Percentiles rank a stretch among this genome's conserved stretches.
Conservation (phyloP, 2,329 filamentous ascomycete genomes). For the Aspergillus neoniger region DNA sequence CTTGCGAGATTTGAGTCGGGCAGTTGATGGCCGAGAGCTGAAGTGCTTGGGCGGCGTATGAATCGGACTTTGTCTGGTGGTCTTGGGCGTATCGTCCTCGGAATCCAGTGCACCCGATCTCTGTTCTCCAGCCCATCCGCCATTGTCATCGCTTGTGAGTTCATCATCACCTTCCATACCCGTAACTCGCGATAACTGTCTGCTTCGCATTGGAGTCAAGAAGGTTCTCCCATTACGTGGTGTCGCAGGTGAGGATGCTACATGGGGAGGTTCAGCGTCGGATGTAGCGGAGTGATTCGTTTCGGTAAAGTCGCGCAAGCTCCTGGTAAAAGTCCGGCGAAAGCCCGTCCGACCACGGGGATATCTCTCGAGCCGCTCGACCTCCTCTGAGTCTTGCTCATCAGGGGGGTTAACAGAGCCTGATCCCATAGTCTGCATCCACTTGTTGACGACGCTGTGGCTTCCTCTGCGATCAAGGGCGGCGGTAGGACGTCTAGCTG, state of each 20-base stretch:
- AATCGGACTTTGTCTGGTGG: constrained; percentile 19
- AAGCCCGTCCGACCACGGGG: constrained; percentile 54
- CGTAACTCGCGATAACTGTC: constrained; percentile 61
- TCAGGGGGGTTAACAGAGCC: constrained; percentile 59
- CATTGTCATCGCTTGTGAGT: constrained; percentile 77
- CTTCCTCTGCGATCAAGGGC: constrained; percentile 68
- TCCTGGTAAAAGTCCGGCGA: constrained; percentile 32
- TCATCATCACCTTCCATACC: constrained; percentile 91
- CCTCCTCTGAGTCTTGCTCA: constrained; percentile 61
- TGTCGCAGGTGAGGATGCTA: constrained; percentile 36
- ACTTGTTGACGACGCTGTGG: constrained; percentile 79
- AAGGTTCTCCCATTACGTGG: constrained; percentile 35
- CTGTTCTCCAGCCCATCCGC: constrained; percentile 43
- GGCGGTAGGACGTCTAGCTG: constrained; percentile 58
- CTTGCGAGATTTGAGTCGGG: constrained; percentile 41
- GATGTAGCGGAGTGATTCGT: constrained; percentile 58
- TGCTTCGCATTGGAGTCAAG: constrained; percentile 35
- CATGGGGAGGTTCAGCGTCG: constrained; percentile 52
- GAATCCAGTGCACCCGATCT: constrained; percentile 23
- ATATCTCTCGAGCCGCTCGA: constrained; percentile 60
- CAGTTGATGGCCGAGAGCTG: constrained; percentile 45
- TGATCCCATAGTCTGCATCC: constrained; percentile 74
- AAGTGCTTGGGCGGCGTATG: constrained; percentile 37
- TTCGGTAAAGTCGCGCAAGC: constrained; percentile 51
- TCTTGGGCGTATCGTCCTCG: constrained; percentile 17